Percentiles rank a stretch among this genome's conserved stretches.
Conservation (phyloP, 345 rosid species). For the Pugionium dolabratum region DNA sequence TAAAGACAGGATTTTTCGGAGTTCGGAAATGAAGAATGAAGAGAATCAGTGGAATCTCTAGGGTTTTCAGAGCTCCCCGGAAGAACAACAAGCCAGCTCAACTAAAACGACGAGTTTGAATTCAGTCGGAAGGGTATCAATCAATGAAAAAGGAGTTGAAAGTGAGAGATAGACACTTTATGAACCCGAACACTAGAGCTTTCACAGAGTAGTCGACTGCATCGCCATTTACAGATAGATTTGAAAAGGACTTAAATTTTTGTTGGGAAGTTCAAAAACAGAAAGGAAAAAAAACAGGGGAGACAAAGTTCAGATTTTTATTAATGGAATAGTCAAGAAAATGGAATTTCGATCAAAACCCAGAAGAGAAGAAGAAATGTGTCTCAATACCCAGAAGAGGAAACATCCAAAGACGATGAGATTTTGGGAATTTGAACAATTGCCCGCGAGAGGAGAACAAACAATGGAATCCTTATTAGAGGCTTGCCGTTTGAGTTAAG, state of each 20-base stretch:
- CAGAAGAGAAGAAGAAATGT: conserved; percentile 29
- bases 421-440: background rate
- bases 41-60: conserved; percentile 25
- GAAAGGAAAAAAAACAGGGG: conserved; percentile 15
- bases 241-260: conserved; percentile 43
- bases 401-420: background rate
- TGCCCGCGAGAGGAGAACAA: background rate
- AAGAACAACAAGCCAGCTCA: conserved; percentile 35
- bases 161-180: conserved; percentile 25
- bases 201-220: conserved; percentile 40
- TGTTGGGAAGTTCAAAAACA: background rate
- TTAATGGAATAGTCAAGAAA: conserved; percentile 24
- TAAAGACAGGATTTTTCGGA: conserved; percentile 2
- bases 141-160: conserved; percentile 36
- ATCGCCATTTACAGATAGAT: conserved; percentile 46
- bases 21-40: conserved; percentile 31
- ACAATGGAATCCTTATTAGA: background rate
- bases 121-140: background rate
- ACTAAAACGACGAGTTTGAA: conserved; percentile 32
- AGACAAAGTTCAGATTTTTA: conserved; percentile 39
- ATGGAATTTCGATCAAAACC: conserved; percentile 22
- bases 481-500: conserved; percentile 27
- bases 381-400: conserved; percentile 27
- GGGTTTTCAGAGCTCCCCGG: conserved; percentile 24
- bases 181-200: conserved; percentile 30